Evolutionary conservation across 2,329 filamentous ascomycete genomes (phyloP).

Genomic region (Pestalotiopsis sp.): DNA sequence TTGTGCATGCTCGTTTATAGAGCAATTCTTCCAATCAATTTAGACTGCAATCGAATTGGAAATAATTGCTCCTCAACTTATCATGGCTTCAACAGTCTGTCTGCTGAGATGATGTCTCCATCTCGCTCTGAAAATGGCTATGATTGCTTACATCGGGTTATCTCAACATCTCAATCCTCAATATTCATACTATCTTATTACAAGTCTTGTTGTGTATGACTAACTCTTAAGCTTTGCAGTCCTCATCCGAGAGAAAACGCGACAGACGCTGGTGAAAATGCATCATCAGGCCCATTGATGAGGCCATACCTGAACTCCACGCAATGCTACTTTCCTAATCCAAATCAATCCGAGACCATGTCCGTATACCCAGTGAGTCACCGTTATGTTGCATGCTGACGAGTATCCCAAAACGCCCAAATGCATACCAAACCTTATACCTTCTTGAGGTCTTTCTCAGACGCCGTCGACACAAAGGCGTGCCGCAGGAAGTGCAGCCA

Average conservation of each 20-base stretch:
- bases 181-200: background rate
- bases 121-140: background rate
- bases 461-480: constrained; percentile 78
- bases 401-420: background rate
- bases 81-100: too few species aligned
- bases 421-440: constrained; percentile 22
- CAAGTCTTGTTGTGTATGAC: background rate
- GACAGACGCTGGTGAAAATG: background rate
- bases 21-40: too few species aligned
- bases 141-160: background rate
- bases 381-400: background rate
- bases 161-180: background rate
- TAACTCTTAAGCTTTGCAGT: background rate
- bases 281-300: background rate
- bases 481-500: constrained; percentile 80
- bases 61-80: too few species aligned
- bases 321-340: background rate
- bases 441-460: constrained; percentile 65
- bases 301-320: background rate
- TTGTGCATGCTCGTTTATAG: too few species aligned
- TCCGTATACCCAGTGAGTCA: background rate
- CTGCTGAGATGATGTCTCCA: background rate
- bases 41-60: too few species aligned
- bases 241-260: background rate
- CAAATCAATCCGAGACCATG: background rate